Evolutionary conservation across 306 rosid species (phyloP).

Genomic region (Echinosophora koreensis): DNA sequence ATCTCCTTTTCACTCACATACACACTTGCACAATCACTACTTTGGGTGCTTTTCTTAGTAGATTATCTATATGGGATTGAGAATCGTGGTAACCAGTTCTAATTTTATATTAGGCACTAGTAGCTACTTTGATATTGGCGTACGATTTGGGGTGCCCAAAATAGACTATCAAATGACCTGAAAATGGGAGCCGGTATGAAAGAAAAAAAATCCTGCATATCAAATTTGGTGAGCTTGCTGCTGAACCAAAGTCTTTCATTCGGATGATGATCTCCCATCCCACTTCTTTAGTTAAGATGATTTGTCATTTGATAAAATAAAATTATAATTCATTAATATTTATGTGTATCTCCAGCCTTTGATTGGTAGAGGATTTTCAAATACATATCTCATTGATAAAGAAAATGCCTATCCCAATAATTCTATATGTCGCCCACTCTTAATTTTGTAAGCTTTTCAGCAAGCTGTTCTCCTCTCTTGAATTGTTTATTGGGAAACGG

Average conservation of each 20-base stretch:
- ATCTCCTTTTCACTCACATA: slow-evolving; percentile 28
- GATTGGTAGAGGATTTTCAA: too few species aligned
- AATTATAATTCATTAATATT: too few species aligned
- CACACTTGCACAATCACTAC: background rate
- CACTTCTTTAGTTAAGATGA: too few species aligned
- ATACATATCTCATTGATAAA: background rate
- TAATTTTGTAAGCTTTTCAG: background rate
- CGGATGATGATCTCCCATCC: too few species aligned
- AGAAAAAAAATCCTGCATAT: too few species aligned
- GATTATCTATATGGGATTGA: background rate
- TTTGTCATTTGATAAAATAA: too few species aligned
- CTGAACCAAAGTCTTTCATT: background rate
- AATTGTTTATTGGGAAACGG: slow-evolving; percentile 1
- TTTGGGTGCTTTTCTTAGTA: background rate
- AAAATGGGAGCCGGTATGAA: background rate
- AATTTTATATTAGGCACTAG: too few species aligned
- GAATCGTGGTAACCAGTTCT: background rate
- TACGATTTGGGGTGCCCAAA: slow-evolving; percentile 32
- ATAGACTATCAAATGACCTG: slow-evolving; percentile 4
- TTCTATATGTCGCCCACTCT: background rate
- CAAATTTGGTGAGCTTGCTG: too few species aligned
- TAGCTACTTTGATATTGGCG: background rate
- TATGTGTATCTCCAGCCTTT: too few species aligned
- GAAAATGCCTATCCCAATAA: background rate
- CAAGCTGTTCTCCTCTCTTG: background rate